A percentile compares a stretch with the other conserved stretches of the same genome.
Evolutionary conservation across 495 filamentous ascomycete species (phyloP).

Genomic region (Neohortaea acidophila): DNA sequence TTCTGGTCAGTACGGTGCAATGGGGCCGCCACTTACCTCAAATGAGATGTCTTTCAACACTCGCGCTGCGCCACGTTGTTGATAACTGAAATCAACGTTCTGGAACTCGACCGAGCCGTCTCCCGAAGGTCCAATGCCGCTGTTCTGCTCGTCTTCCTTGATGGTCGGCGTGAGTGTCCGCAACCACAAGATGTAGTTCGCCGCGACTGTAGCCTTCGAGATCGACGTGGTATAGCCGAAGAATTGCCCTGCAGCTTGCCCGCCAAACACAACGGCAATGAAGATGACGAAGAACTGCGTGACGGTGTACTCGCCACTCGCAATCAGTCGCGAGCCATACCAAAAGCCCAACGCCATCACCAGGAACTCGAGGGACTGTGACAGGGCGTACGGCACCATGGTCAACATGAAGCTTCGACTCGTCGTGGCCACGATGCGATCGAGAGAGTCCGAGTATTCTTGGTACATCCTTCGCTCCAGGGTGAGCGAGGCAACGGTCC

Average conservation of each 20-base stretch:
- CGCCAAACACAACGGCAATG: constrained; percentile 43
- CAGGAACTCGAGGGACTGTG: constrained; percentile 28
- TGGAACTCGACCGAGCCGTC: constrained; percentile 43
- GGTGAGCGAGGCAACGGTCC: constrained; percentile 39
- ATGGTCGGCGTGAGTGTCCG: constrained; percentile 26
- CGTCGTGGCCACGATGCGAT: constrained; percentile 4
- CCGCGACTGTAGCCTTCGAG: constrained; percentile 23
- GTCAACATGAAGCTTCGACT: constrained; percentile 4
- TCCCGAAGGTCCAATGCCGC: constrained; percentile 16
- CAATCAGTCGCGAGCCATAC: constrained; percentile 32
- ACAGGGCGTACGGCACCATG: constrained; percentile 17
- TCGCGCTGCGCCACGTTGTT: constrained; percentile 11
- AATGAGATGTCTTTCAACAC: constrained; percentile 27
- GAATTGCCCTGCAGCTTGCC: constrained; percentile 38
- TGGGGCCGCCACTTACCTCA: constrained; percentile 31
- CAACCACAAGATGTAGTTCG: constrained; percentile 34
- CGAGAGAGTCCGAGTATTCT: constrained; percentile 8
- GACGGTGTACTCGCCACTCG: constrained; percentile 31
- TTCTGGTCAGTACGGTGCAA: neutral
- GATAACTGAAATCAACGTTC: constrained; percentile 29
- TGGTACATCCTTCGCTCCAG: constrained; percentile 21
- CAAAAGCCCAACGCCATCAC: constrained; percentile 39
- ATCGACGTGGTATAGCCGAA: constrained; percentile 35
- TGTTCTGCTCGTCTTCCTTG: constrained; percentile 26
- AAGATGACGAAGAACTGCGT: constrained; percentile 44